Base-by-base conservation (phyloP, 2,329 filamentous ascomycete genomes). In the Dothistroma septosporum region DNA sequence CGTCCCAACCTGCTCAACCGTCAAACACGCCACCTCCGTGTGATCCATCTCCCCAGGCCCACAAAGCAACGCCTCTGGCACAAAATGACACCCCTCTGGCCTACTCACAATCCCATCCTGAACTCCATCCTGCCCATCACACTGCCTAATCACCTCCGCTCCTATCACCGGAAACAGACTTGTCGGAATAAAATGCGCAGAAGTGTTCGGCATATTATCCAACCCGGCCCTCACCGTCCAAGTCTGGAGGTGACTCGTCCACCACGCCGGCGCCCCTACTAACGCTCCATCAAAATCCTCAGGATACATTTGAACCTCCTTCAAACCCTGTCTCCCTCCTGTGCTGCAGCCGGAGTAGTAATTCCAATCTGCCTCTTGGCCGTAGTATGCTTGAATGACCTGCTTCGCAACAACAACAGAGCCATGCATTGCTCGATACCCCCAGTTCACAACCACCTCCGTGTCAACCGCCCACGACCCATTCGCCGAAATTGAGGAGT, bases 331-430 rank as follows among this genome's bases (percentile, higher is more conserved):
- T 0, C 84, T 57, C 0, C 85, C 84, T 7, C 85, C 85, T 0
- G 82, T 80, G 0, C 83, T 86, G 67, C 85, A 87, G 8, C 85
- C 85, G 2, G 80, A 68, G 62, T 81, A 86, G 70, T 86, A 87
- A 7, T 77, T 79, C 56, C 79, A 80, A 12, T 72, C 69, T 1
- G 77, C 75, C 0, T 71, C 66, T 9, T 68, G 74, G 2, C 73
- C 70, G 64, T 85, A 85, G 72, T 81, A 85, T 0, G 74, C 72
- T 33, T 78, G 66, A 1, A 78, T 75, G 11, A 85, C 69, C 14
- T 73, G 58, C 67, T 84, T 84, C 7, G 79, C 78, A 8, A 79
- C 63, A 2, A 76, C 76, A 3, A 82, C 77, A 0, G 80, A 79
- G 8, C 78, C 80, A 65, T 85, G 83, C 71, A 81, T 72, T 5